Evolutionary conservation across 73 alveolate genomes (phyloP), one percentile per base, ranked within the genome.

Genomic region (Tetrahymena thermophila): DNA sequence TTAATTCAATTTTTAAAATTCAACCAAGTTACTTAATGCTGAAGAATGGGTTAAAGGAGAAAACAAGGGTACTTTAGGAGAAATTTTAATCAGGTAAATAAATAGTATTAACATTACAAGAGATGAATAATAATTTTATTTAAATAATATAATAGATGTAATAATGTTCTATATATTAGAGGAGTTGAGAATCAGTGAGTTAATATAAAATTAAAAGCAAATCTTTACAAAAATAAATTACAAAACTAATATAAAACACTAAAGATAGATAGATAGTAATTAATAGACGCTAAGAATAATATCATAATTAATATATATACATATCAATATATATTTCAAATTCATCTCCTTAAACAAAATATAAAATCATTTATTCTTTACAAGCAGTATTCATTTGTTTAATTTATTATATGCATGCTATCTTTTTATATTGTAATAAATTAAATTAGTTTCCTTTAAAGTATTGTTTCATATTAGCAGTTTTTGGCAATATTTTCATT

Each of bases 21-120:
- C 7, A 19, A 1, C 34, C 34, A 34, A 95, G 96, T 42, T 96
- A 58, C 58, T 96, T 34, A 96, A 96, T 94, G 96, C 98, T 44
- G 96, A 93, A 58, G 98, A 96, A 40, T 96, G 97, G 96, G 96
- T 96, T 44, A 96, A 96, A 56, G 97, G 97, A 35, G 96, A 93
- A 56, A 96, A 94, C 57, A 96, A 96, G 94, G 98, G 98, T 44
- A 95, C 85, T 35, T 95, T 96, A 93, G 98, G 98, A 19, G 98
- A 96, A 96, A 95, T 96, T 21, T 85, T 96, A 55, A 95, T 96
- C 56, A 94, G 89, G 89, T 71, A 71, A 71, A 25, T 71, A 56
- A 9, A 56, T 56, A 19, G 85, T 10, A 56, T 56, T 13, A 23
- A 5, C 11, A 71, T 19, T 28, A 19, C 10, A 7, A 40, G 15